A percentile compares a stretch with the other conserved stretches of the same genome.
phyloP scores from a whole-genome alignment of 2,329 filamentous ascomycete species.

The Hypoxylon sp. region DNA sequence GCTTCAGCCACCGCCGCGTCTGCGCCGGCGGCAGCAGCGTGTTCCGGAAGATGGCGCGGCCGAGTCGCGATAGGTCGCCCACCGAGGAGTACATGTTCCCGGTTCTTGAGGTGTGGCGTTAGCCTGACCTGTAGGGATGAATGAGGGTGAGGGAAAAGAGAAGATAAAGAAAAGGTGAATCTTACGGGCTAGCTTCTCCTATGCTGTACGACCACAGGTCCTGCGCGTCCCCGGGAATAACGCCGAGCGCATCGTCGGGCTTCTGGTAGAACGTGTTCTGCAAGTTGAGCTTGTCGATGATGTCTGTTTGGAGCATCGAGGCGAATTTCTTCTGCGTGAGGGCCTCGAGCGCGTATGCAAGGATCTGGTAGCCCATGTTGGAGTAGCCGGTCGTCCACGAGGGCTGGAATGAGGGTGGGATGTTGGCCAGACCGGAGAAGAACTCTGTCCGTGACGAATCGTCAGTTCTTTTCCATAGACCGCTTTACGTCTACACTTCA shows the following conservation, averaged over 20 bases:
- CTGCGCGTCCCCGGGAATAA: conserved; percentile 36
- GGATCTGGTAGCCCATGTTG: conserved; percentile 41
- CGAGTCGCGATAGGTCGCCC: conserved; percentile 52
- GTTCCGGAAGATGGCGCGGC: conserved; percentile 52
- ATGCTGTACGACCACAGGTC: conserved; percentile 48
- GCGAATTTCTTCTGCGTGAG: conserved; percentile 36
- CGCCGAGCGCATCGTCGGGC: conserved; percentile 30
- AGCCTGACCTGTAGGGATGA: background rate
- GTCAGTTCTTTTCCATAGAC: background rate
- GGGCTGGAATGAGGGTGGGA: conserved; percentile 41
- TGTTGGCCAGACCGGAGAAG: conserved; percentile 36
- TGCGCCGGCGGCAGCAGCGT: conserved; percentile 46
- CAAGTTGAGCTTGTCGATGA: conserved; percentile 37
- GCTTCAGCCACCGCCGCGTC: conserved; percentile 57
- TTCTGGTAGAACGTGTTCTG: conserved; percentile 39
- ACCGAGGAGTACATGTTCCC: conserved; percentile 56
- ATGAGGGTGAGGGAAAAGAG: background rate
- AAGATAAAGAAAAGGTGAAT: background rate
- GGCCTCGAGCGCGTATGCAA: conserved; percentile 43
- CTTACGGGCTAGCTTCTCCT: conserved; percentile 52
- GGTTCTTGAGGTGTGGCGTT: conserved; percentile 37
- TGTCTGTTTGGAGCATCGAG: conserved; percentile 36
- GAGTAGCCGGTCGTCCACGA: conserved; percentile 40
- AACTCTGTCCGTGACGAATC: conserved; percentile 27
- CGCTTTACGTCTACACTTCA: background rate